A percentile compares a stretch with the other conserved stretches of the same genome.
Conservation (phyloP, 176 grass and related monocot genomes). For the Ensete ventricosum region DNA sequence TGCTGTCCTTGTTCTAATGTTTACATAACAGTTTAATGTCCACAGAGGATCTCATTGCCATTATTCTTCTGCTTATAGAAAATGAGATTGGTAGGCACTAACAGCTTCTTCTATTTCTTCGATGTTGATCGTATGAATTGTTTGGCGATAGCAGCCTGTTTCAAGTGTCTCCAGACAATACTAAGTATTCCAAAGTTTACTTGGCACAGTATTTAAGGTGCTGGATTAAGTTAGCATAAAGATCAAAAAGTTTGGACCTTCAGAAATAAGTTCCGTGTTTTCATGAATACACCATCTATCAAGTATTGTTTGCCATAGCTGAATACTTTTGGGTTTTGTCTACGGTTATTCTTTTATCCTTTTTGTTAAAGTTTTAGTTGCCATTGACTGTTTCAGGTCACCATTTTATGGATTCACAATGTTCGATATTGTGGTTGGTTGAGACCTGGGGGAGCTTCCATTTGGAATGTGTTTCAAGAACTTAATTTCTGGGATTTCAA, state of each 20-base stretch:
- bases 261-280: slow-evolving; percentile 46
- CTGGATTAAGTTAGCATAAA: slow-evolving; percentile 54
- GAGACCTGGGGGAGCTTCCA: slow-evolving; percentile 14
- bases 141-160: slow-evolving; percentile 1
- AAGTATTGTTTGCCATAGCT: slow-evolving; percentile 63
- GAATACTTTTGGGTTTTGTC: slow-evolving; percentile 45
- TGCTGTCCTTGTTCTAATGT: no score
- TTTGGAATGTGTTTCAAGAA: slow-evolving; percentile 16
- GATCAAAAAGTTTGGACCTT: slow-evolving; percentile 20
- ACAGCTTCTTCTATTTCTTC: no score
- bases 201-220: slow-evolving; percentile 66
- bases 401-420: neutral
- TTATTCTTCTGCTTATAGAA: slow-evolving; percentile 41
- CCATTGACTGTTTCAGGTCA: neutral
- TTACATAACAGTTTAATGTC: no score
- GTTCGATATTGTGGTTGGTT: neutral
- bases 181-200: slow-evolving; percentile 53
- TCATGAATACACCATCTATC: slow-evolving; percentile 50
- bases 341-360: slow-evolving; percentile 30
- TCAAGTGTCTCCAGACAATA: slow-evolving; percentile 15
- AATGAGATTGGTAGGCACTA: slow-evolving; percentile 45
- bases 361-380: slow-evolving; percentile 2
- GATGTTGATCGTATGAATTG: neutral
- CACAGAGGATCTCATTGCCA: slow-evolving; percentile 39
- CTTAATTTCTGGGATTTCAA: slow-evolving; percentile 26